These are phyloP conservation scores for Calendula officinalis DNA, from an alignment of 129 eudicot genomes.

Conservation along the genomic window DNA sequence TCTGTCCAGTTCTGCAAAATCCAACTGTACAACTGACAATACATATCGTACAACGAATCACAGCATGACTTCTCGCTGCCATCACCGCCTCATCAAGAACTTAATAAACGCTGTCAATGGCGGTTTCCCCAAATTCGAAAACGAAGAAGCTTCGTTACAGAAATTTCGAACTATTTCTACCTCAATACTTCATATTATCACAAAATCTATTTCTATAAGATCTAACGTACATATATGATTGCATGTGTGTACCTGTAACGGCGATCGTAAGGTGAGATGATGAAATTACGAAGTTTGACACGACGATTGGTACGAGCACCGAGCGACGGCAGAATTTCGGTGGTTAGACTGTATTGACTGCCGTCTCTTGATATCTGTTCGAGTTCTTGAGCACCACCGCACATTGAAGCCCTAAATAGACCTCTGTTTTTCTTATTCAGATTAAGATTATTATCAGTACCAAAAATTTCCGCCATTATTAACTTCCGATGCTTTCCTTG, in stretches of 20 bases:
- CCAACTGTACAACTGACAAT: slow-evolving; percentile 6
- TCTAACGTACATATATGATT: not conserved
- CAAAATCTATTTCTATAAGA: not conserved
- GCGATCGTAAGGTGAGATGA: slow-evolving; percentile 55
- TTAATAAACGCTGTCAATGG: slow-evolving; percentile 1
- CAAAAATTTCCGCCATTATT: slow-evolving; percentile 21
- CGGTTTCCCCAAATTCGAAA: slow-evolving; percentile 7
- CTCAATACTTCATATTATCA: too few species aligned
- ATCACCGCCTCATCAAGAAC: slow-evolving; percentile 13
- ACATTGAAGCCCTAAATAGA: slow-evolving; percentile 49
- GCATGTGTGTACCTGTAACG: slow-evolving; percentile 44
- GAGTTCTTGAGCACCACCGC: slow-evolving; percentile 48
- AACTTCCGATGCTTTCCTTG: not conserved
- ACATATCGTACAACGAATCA: slow-evolving; percentile 15
- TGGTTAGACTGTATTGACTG: slow-evolving; percentile 53
- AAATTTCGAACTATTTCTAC: too few species aligned
- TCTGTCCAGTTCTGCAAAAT: slow-evolving; percentile 21
- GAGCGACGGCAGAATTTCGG: slow-evolving; percentile 57
- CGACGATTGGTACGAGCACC: slow-evolving; percentile 47
- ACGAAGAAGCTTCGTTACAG: too few species aligned
- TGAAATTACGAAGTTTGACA: slow-evolving; percentile 37
- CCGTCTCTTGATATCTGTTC: slow-evolving; percentile 70
- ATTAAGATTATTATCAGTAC: not conserved
- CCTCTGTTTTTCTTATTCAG: slow-evolving; percentile 14
- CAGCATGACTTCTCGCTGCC: not conserved